phyloP scores from a whole-genome alignment of 352 stramenopile genomes.

The Pythium guiyangense region DNA sequence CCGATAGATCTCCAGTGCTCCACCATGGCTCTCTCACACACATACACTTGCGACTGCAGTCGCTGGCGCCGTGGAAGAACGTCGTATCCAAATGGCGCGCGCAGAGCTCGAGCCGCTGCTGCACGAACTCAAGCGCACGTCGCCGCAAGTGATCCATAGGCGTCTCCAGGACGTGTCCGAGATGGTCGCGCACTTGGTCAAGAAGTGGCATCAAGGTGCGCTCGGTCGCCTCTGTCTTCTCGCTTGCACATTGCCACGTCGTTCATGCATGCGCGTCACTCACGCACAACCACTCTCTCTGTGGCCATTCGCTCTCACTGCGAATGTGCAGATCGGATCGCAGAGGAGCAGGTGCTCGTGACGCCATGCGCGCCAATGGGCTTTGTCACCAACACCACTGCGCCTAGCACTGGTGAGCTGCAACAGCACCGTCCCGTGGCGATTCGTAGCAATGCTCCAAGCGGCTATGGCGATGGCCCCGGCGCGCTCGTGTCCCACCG shows the following conservation, averaged over 20 bases:
- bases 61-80: conserved; percentile 50
- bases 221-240: not conserved
- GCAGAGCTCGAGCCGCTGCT: conserved; percentile 63
- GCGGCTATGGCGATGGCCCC: conserved; percentile 8
- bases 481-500: conserved; percentile 7
- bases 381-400: not conserved
- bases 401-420: not conserved
- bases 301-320: not conserved
- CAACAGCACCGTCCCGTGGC: not conserved
- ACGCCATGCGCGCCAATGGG: not conserved
- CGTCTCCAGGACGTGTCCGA: conserved; percentile 73
- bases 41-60: conserved; percentile 6
- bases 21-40: not conserved
- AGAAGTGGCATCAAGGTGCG: conserved; percentile 67
- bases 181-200: conserved; percentile 59
- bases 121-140: conserved; percentile 47
- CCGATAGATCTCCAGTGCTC: not conserved
- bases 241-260: no score
- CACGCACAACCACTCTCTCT: not conserved
- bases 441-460: no score
- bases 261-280: not conserved
- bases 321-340: conserved; percentile 1
- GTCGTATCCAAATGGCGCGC: conserved; percentile 53
- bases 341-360: not conserved
- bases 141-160: conserved; percentile 65